Evolutionary conservation across 345 rosid genomes (phyloP), one percentile per base, ranked within the genome.

Genomic region (Limnanthes douglasii): DNA sequence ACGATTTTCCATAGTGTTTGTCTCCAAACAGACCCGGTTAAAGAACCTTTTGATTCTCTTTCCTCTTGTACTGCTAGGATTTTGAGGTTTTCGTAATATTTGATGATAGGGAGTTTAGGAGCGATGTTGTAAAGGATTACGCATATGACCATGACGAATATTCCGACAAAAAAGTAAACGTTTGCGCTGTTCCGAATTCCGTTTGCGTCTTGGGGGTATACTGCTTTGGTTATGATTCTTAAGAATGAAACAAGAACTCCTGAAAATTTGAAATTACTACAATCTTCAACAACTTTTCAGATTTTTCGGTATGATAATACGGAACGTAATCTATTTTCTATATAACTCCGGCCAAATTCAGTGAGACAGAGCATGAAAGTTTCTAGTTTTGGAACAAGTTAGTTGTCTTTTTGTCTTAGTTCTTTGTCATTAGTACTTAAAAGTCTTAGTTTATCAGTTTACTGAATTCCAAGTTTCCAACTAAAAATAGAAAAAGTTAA

Each of bases 181-280:
- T 64, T 68, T 6, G 94, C 95, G 37, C 98, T 74, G 39, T 66
- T 70, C 41, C 96, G 66, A 17, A 90, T 34, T 31, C 96, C 98
- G 14, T 26, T 7, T 5, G 56, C 73, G 60, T 80, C 78, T 62
- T 84, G 94, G 6, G 82, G 43, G 37, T 64, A 90, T 5, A 64
- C 56, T 35, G 94, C 84, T 67, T 90, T 90, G 43, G 94, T 84
- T 31, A 80, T 26, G 50, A 90, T 59, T 38, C 98, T 60, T 30
- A 90, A 51, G 15, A 80, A 23, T 28, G 98, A 90, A 47, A 84
- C 90, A 48, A 84, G 93, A 24, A 90, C 98, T 35, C 98, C 96
- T 84, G 16, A 43, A 10, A 18, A 24, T 38, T 48, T 21, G 24
- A 18, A 26, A 28, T 21, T 24, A 4, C 10, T 4, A 33, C 9